Percentiles rank a stretch among this genome's conserved stretches.
Conservation (phyloP, 208 protist species). For the Histomonas meleagridis region DNA sequence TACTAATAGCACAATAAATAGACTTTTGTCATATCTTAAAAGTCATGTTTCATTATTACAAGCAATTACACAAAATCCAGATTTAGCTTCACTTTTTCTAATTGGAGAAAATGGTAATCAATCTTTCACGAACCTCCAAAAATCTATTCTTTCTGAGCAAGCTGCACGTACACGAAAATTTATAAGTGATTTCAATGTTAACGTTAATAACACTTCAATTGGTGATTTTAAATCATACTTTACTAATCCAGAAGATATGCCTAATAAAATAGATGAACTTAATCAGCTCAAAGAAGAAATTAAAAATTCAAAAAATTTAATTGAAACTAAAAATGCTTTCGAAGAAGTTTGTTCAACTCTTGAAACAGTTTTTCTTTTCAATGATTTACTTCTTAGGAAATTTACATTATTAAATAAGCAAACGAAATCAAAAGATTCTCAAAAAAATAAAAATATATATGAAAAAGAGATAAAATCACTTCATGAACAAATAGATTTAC, state of each 20-base stretch:
- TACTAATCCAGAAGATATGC: not conserved
- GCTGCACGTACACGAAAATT: not conserved
- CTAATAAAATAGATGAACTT: not conserved
- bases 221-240: not conserved
- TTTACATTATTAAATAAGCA: not conserved
- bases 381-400: not conserved
- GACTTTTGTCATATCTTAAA: not conserved
- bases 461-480: not conserved
- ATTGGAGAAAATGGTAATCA: not conserved
- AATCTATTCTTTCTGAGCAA: not conserved
- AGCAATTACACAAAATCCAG: not conserved
- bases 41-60: not conserved
- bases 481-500: not conserved
- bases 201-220: not conserved
- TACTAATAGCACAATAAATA: not conserved
- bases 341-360: not conserved
- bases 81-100: not conserved
- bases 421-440: not conserved
- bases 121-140: not conserved
- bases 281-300: not conserved
- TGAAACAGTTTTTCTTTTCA: not conserved
- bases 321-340: not conserved
- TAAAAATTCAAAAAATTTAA: not conserved
- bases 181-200: not conserved
- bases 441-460: not conserved